Conservation (phyloP, 179 eudicot genomes). For the Sideroxylon spinosum region DNA sequence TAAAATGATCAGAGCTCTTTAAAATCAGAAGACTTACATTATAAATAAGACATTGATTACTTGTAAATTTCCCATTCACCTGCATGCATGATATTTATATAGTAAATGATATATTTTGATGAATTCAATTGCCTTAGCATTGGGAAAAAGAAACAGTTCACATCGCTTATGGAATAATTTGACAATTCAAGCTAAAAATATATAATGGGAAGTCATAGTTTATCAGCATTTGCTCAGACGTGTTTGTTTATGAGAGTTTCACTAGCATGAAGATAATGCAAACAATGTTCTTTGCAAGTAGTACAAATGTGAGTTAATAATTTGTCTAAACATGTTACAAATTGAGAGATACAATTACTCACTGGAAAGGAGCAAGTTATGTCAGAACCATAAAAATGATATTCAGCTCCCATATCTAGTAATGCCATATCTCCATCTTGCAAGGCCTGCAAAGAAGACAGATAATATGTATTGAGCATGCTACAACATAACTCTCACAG, state of each 20-base stretch:
- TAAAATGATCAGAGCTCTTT: neutral
- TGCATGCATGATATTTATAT: constrained; percentile 26
- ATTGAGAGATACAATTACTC: constrained; percentile 25
- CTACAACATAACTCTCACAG: neutral
- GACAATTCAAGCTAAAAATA: no score
- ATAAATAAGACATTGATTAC: constrained; percentile 75
- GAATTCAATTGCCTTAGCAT: no score
- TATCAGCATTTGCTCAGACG: no score
- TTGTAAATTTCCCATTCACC: constrained; percentile 91
- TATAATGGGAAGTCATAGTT: no score
- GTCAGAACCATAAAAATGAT: constrained; percentile 95
- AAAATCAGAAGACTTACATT: constrained; percentile 49
- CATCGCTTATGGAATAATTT: no score
- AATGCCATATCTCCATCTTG: constrained; percentile 88
- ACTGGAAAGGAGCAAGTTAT: constrained; percentile 97
- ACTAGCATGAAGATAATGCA: neutral
- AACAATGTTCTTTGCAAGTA: neutral
- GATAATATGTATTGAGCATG: neutral
- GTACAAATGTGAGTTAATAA: neutral
- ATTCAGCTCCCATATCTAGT: constrained; percentile 99
- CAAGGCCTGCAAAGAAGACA: constrained; percentile 49
- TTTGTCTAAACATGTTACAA: neutral
- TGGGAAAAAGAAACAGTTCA: no score
- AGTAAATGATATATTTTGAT: no score
- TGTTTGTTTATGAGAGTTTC: neutral